Evolutionary conservation across 148 eudicot genomes (phyloP).

Genomic region (Fagopyrum esculentum): DNA sequence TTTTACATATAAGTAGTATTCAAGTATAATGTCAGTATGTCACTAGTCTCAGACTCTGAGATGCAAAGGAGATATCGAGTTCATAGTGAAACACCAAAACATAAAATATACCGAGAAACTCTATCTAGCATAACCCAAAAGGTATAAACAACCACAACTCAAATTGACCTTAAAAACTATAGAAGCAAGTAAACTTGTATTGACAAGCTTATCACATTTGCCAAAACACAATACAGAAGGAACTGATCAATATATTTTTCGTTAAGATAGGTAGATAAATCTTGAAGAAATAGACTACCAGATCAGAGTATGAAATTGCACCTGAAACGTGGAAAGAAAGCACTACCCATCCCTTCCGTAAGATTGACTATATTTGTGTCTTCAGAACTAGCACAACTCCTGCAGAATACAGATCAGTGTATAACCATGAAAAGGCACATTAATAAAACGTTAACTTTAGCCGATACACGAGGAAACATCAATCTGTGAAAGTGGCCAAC

Average conservation of each 20-base stretch:
- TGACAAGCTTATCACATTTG: neutral
- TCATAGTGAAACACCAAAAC: neutral
- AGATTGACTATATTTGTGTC: slow-evolving; percentile 32
- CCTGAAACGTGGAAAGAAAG: slow-evolving; percentile 80
- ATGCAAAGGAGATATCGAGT: neutral
- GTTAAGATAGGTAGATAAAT: neutral
- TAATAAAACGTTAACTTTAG: neutral
- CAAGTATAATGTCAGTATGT: neutral
- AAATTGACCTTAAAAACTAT: neutral
- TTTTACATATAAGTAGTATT: neutral
- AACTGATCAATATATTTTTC: neutral
- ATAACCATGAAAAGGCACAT: neutral
- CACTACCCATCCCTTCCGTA: slow-evolving; percentile 65
- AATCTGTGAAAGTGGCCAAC: slow-evolving; percentile 20
- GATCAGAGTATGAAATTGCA: slow-evolving; percentile 21
- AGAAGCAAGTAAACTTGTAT: neutral
- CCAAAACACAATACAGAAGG: neutral
- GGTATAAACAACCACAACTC: neutral
- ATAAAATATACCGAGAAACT: neutral
- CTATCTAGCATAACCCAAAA: neutral
- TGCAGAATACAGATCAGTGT: neutral
- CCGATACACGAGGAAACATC: neutral
- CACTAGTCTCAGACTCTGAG: neutral
- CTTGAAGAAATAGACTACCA: neutral
- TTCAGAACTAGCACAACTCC: slow-evolving; percentile 12